Base-by-base conservation (phyloP, 2,329 filamentous ascomycete species). In the Sporothrix brunneoviolacea region DNA sequence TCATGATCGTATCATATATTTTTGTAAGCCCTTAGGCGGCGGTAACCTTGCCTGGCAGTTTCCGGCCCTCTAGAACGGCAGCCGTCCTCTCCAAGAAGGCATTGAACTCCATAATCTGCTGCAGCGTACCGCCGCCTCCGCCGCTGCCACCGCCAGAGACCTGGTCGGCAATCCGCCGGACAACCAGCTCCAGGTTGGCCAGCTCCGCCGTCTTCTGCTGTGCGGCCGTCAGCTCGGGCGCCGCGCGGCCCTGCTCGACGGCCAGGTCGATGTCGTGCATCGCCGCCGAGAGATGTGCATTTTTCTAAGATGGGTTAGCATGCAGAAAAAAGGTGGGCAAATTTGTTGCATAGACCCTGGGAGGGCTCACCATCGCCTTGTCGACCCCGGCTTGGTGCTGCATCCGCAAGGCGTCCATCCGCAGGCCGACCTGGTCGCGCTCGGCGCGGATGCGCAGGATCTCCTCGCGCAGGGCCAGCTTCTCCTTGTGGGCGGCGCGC, bases 201-300 rank as follows among this genome's bases (percentile, higher is more conserved):
- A 80, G 63, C 27, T 80, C 75, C 1, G 73, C 73, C 40, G 64
- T 63, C 55, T 75, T 76, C 55, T 75, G 67, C 54, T 71, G 70
- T 13, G 71, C 68, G 2, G 66, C 61, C 13, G 52, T 41, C 10
- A 76, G 63, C 21, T 75, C 70, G 1, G 73, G 67, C 2, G 74
- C 76, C 21, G 72, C 71, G 4, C 70, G 61, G 10, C 65, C 66
- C 47, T 63, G 63, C 50, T 68, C 68, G 9, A 68, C 69, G 0
- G 76, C 79, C 16, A 83, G 63, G 47, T 84, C 80, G 50, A 84
- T 73, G 52, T 83, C 77, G 55, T 84, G 75, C 72, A 84, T 77
- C 7, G 74, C 64, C 4, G 73, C 70, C 16, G 82, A 84, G 15
- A 82, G 68, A 9, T 72, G 69, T 13, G 80, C 68, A 54, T 75